Base-by-base conservation (phyloP, 129 eudicot genomes). In the Flaveria sonorensis region DNA sequence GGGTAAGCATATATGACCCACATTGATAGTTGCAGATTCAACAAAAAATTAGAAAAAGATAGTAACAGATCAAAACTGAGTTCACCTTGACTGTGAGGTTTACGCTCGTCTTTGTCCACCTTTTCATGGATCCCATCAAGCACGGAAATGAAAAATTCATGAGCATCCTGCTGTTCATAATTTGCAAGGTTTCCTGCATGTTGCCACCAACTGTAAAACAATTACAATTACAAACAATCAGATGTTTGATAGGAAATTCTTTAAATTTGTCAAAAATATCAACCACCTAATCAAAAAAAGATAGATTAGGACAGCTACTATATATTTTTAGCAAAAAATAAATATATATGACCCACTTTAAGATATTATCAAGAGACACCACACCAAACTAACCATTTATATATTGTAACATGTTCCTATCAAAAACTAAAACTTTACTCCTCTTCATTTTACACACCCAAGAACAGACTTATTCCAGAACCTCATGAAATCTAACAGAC, bases 151-250 rank as follows among this genome's bases (percentile, higher is more conserved):
- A 93, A 90, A 82, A 93, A 93, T 50, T 93, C 98, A 87, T 93
- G 98, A 21, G 98, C 98, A 85, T 93, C 98, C 84, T 93, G 98
- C 79, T 90, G 96, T 68, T 91, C 97, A 83, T 93, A 93, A 80
- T 88, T 90, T n/a, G 98, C 98, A 51, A 89, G 87, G 75, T 93
- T 89, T 68, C 88, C 91, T 4, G 98, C 91, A 55, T 91, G 97
- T 81, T 85, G 89, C 97, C 98, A 93, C 98, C 96, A 93, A 83
- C 98, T 93, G 88, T 52, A 73, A 74, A 40, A 83, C 67, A 77
- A 77, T 24, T 30, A 83, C 67, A 77, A 77, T 24, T 30, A 23
- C 45, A 80, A 51, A 16, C 19, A 73, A 43, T 65, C 19, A 73
- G 48, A 26, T 53, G 13, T 61, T 71, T 36, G 48, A 32, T 39